Evolutionary conservation across 208 protist species (phyloP).

Genomic region (Acanthamoeba sp.): DNA sequence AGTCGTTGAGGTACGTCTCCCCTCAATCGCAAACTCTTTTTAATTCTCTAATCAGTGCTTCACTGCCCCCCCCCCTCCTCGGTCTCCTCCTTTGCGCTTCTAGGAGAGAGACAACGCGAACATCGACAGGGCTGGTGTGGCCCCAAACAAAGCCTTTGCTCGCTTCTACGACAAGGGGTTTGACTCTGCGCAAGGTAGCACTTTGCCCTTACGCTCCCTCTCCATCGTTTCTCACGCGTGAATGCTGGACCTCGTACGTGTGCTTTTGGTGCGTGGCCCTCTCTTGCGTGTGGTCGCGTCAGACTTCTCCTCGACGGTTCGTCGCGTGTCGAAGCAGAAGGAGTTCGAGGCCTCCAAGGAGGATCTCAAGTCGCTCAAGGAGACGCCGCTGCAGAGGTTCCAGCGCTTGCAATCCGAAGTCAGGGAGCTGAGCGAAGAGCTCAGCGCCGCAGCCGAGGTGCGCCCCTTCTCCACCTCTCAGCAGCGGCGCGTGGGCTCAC

Average conservation of each 20-base stretch:
- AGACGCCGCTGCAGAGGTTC: constrained; percentile 75
- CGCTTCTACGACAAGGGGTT: constrained; percentile 62
- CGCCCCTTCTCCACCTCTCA: background rate
- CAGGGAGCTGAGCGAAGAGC: constrained; percentile 72
- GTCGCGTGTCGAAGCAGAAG: constrained; percentile 38
- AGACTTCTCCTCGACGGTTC: constrained; percentile 35
- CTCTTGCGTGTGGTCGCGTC: background rate
- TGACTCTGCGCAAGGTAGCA: constrained; percentile 24
- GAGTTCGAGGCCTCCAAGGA: constrained; percentile 73
- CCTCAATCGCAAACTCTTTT: background rate
- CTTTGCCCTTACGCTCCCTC: background rate
- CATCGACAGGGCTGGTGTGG: constrained; percentile 39
- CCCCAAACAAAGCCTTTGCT: constrained; percentile 61
- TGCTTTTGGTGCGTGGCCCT: background rate
- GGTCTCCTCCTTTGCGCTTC: background rate
- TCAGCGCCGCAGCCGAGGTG: constrained; percentile 6
- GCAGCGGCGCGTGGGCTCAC: background rate
- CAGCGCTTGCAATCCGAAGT: constrained; percentile 71
- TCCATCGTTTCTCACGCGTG: background rate
- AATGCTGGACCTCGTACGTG: background rate
- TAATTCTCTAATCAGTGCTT: background rate
- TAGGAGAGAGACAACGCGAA: constrained; percentile 43
- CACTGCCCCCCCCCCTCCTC: background rate
- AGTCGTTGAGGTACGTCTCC: constrained; percentile 21
- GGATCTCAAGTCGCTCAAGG: background rate